Evolutionary conservation across 768 basidiomycete genomes (phyloP).

Genomic region (Postia placenta): DNA sequence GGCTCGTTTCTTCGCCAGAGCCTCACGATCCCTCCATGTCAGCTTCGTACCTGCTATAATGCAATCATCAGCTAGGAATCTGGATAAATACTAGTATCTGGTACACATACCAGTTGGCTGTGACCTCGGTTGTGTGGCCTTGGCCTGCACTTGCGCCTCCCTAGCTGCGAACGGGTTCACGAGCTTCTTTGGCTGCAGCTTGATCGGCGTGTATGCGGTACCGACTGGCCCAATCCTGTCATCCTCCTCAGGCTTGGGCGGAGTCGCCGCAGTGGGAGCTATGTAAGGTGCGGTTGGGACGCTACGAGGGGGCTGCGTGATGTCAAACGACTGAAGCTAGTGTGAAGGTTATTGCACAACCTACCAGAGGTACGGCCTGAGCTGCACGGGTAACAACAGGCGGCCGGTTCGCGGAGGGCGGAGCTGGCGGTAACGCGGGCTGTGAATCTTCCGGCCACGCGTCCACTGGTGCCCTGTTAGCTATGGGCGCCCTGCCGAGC

Average conservation of each 20-base stretch:
- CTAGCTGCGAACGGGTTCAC: slow-evolving; percentile 74
- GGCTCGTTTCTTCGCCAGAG: slow-evolving; percentile 78
- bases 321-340: neutral
- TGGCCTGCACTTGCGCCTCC: slow-evolving; percentile 41
- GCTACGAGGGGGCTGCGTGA: slow-evolving; percentile 20
- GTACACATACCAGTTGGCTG: neutral
- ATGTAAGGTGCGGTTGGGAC: slow-evolving; percentile 24
- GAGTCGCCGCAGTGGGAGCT: slow-evolving; percentile 38
- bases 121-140: slow-evolving; percentile 20
- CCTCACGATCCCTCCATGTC: slow-evolving; percentile 93
- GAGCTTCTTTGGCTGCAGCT: slow-evolving; percentile 81
- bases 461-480: slow-evolving; percentile 29
- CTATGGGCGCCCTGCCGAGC: slow-evolving; percentile 20
- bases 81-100: no score
- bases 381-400: slow-evolving; percentile 18
- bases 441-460: slow-evolving; percentile 54
- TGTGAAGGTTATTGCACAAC: no score
- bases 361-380: no score
- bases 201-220: slow-evolving; percentile 85
- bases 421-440: slow-evolving; percentile 26
- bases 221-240: slow-evolving; percentile 85
- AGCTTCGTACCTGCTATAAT: slow-evolving; percentile 61
- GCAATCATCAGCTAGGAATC: no score
- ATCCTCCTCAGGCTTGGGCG: slow-evolving; percentile 68
- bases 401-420: slow-evolving; percentile 24